A percentile compares a stretch with the other conserved stretches of the same genome.
Evolutionary conservation across 495 filamentous ascomycete species (phyloP).

Genomic region (Xylaria palmicola): DNA sequence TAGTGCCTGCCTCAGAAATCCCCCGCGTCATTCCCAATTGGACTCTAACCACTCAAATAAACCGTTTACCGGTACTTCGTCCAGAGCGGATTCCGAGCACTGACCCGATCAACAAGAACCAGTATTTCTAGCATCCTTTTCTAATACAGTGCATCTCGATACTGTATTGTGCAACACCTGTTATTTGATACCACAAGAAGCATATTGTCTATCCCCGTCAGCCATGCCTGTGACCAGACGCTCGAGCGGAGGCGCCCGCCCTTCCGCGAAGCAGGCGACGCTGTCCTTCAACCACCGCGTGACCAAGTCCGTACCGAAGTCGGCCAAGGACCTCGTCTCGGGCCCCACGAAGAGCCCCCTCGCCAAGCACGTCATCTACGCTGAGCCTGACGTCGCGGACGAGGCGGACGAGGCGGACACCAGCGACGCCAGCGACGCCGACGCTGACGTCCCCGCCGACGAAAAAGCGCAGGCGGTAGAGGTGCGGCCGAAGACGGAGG

Average conservation of each 20-base stretch:
- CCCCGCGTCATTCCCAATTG: slow-evolving; percentile 29
- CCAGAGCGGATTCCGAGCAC: no score
- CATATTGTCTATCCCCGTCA: no score
- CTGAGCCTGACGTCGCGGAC: slow-evolving; percentile 22
- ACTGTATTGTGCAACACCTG: no score
- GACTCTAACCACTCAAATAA: background rate
- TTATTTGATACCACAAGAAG: no score
- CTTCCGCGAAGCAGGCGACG: slow-evolving; percentile 59
- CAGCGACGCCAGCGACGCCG: slow-evolving; percentile 30
- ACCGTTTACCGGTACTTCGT: no score
- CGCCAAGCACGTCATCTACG: slow-evolving; percentile 17
- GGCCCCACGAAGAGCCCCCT: slow-evolving; percentile 31
- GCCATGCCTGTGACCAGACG: slow-evolving; percentile 72
- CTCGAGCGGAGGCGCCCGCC: slow-evolving; percentile 45
- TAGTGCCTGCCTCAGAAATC: slow-evolving; percentile 12
- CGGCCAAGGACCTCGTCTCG: slow-evolving; percentile 46
- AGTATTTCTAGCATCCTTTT: background rate
- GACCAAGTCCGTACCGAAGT: slow-evolving; percentile 66
- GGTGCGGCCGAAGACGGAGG: slow-evolving; percentile 40
- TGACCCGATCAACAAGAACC: background rate
- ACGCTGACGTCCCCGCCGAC: slow-evolving; percentile 25
- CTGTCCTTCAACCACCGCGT: slow-evolving; percentile 75
- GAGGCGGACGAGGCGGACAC: slow-evolving; percentile 23
- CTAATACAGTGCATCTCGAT: background rate
- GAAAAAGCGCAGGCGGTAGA: background rate